Base-by-base conservation (phyloP, 1,139 yeast species). In the Candida glucosophila region DNA sequence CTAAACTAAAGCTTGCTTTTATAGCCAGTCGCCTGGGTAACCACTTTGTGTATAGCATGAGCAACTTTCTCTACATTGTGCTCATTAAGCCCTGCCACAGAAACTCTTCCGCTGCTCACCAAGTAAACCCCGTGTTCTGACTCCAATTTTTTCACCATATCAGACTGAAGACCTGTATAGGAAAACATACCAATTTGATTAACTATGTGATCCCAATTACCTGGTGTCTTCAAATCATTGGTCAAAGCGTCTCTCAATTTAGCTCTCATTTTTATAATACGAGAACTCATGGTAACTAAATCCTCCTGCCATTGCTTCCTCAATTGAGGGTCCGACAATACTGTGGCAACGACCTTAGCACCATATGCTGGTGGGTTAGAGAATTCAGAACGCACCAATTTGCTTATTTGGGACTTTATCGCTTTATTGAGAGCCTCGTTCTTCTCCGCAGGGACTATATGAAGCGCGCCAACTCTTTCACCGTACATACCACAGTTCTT, bases 401-500 rank as follows among this genome's bases (percentile, higher is more conserved):
- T 75, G 52, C 79, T 73, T 48, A 90, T 63, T 55, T 90, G 97
- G 9, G 95, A 78, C 34, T 64, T 47, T 27, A 78, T 58, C 11
- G 86, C 82, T 17, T 48, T 51, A 33, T 61, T 62, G 24, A 67
- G 51, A 3, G 41, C 43, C 9, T 50, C 52, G 36, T 56, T 62
- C 12, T 47, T 47, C 28, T 60, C 58, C 26, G 73, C 68, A 15
- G 76, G 49, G 32, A 83, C 67, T 17, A 83, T 50, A 49, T 85
- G 95, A 52, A 90, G 72, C 12, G 94, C 93, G 37, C 98, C 98
- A 24, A 79, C 88, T 62, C 98, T 80, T 63, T 90, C 97, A 51
- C 98, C 98, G 52, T 90, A 90, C 76, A 90, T 80, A 40, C 98
- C 98, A 54, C 82, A 80, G 59, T 90, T 90, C 58, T 90, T 90